Evolutionary conservation across 345 rosid genomes (phyloP), one percentile per base, ranked within the genome.

Genomic region (Limnanthes douglasii): DNA sequence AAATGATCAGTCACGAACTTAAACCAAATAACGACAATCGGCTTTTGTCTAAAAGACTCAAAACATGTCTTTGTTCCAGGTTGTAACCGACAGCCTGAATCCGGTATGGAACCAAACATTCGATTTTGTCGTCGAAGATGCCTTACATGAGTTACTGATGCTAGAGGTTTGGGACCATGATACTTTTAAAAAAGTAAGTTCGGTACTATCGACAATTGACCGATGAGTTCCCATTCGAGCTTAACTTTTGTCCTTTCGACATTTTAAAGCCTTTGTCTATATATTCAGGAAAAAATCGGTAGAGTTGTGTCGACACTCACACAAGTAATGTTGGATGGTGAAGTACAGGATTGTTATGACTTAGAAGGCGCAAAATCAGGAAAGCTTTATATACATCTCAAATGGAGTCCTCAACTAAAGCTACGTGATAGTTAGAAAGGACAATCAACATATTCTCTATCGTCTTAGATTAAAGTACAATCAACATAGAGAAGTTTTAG

Each of bases 71-170:
- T n/a, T n/a, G 20, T 16, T 31, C 15, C 70, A 80, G 86, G 98
- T 80, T 31, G 70, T 79, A 40, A 71, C 67, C 17, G 69, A 80
- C 25, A 71, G 64, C 44, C 61, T 90, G 48, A 74, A 90, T 66
- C 95, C 98, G 4, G 79, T 79, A 18, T 90, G 98, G 98, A 79
- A 90, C 48, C 95, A 80, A 35, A 77, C 98, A 2, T 84, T 90
- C 50, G 95, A 84, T 50, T 72, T 84, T 28, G 92, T 90, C 16
- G 98, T 84, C 45, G 98, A 84, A 72, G 82, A 80, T 66, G 98
- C 72, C 19, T 53, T 74, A 28, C 98, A 77, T 37, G 98, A 90
- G 43, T 69, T 90, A 60, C 31, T 90, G 31, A 63, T 75, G 11
- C 6, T 72, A 22, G 94, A 84, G 44, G 68, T 84, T 1, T 84